Evolutionary conservation across 495 filamentous ascomycete genomes (phyloP), one percentile per base, ranked within the genome.

Genomic region (Aspergillus affinis): DNA sequence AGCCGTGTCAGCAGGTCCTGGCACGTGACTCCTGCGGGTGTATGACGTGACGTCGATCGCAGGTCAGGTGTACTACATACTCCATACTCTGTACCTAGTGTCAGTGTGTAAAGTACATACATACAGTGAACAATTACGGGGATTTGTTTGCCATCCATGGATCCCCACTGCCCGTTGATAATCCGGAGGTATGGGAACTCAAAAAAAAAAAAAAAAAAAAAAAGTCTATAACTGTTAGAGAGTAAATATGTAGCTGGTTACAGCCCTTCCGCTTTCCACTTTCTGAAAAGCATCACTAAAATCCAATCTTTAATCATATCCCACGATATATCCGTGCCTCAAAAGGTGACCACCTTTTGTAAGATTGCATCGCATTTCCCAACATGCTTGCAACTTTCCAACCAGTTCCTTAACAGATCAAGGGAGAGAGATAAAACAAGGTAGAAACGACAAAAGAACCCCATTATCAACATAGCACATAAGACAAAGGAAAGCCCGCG

Each of bases 391-490:
- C 65, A 61, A 60, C 57, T 58, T 59, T 61, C 36, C 12, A 15
- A 15, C 36, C 36, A 41, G 9, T 15, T 60, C 63, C 61, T 32
- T 51, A 55, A 41, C 60, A 58, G 51, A 26, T 36, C 27, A 32
- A n/a, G 46, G 36, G 19, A 51, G 18, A 51, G 19, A 45, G 17
- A 48, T 0, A 47, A 55, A 51, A 47, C 29, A 55, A 51, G 47
- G 30, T 27, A 46, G 18, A 62, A 27, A 46, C 47, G 52, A 45
- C n/a, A 52, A 66, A 61, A 65, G 62, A 54, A 46, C 59, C 62
- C 68, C 66, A 65, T 65, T 65, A 70, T 61, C 64, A 68, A 69
- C 67, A 68, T 55, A 58, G 60, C 65, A 66, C 66, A 65, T 59
- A 55, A 63, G 46, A 66, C 20, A 51, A 66, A 54, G 61, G 15